Evolutionary conservation across 2,329 filamentous ascomycete species (phyloP), one percentile per base, ranked within the genome.

Genomic region (Simplicillium aogashimaense): DNA sequence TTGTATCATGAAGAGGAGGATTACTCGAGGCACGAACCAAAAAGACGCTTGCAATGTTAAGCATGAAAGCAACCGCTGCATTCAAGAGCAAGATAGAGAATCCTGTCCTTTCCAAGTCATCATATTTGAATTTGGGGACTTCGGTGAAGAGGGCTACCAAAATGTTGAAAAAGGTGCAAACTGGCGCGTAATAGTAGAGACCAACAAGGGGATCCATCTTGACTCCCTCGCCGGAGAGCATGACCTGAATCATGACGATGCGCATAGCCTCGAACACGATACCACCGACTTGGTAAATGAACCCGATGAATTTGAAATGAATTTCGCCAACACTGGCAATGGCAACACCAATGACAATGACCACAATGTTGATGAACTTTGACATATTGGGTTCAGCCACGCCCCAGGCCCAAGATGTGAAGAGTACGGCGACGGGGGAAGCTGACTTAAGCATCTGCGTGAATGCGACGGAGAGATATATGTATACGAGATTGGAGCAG

Each of bases 201-300:
- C 84, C 86, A 45, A 92, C 86, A 29, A 94, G 73, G 29, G 86
- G 86, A 55, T 92, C 85, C 86, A 94, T 92, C 69, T 86, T 86
- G 66, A 84, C 60, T 35, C 87, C 84, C 38, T 83, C 74, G 29
- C 74, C 80, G 55, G 79, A 85, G 38, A 94, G 76, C 51, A 94
- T 71, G 44, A 83, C 78, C 65, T 94, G 83, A 42, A 92, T 85
- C 83, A 94, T 86, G 63, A 88, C 81, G 47, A 92, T 68, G 44
- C 86, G 81, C 45, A 85, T 72, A 35, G 86, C 85, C 66, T 94
- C 86, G 55, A 89, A 90, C 38, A 82, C 58, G 49, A 89, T 85
- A 47, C 85, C 86, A 44, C 73, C 81, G 40, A 83, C 58, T 65
- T 92, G 86, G 63, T 74, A 83, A 29, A 80, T 45, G 59, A 84